Percentiles rank a stretch among this genome's conserved stretches.
Conservation (phyloP, 192 early-diverging fungal genomes). For the Coemansia nantahalensis region DNA sequence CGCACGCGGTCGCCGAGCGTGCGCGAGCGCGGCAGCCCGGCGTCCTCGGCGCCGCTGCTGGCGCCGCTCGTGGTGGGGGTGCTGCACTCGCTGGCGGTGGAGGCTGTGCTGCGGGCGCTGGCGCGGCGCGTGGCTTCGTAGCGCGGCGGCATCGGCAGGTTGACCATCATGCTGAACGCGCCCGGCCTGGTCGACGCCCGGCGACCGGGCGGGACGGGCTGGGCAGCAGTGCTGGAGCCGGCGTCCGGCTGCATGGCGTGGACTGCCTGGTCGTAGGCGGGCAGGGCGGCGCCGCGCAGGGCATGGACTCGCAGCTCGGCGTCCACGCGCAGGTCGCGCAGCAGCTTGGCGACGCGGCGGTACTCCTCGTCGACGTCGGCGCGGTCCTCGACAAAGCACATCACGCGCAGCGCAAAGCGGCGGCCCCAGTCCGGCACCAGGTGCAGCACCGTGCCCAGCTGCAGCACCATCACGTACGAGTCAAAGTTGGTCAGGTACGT, state of each 20-base stretch:
- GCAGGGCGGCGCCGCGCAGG: constrained; percentile 29
- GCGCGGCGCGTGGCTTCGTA: constrained; percentile 24
- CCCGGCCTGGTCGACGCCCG: neutral
- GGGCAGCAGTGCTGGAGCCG: neutral
- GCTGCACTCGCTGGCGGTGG: too few species aligned
- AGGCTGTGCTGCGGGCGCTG: too few species aligned
- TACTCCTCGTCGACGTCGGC: constrained; percentile 62
- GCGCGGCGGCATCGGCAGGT: constrained; percentile 43
- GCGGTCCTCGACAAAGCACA: constrained; percentile 69
- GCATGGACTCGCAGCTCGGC: constrained; percentile 61
- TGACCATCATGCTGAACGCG: constrained; percentile 42
- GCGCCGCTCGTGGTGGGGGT: too few species aligned
- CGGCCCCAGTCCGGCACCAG: constrained; percentile 68
- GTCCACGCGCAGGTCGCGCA: constrained; percentile 61
- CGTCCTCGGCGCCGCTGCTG: neutral
- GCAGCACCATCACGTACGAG: constrained; percentile 71
- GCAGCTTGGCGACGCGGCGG: constrained; percentile 52
- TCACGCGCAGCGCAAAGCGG: constrained; percentile 58
- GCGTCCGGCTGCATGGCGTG: too few species aligned
- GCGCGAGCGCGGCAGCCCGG: neutral
- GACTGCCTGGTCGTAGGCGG: constrained; percentile 49
- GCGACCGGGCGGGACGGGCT: too few species aligned
- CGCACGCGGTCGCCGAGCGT: neutral
- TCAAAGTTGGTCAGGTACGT: constrained; percentile 59
- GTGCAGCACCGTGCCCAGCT: constrained; percentile 70